Conservation (phyloP, 208 protist species). For the Crithidia fasciculata region DNA sequence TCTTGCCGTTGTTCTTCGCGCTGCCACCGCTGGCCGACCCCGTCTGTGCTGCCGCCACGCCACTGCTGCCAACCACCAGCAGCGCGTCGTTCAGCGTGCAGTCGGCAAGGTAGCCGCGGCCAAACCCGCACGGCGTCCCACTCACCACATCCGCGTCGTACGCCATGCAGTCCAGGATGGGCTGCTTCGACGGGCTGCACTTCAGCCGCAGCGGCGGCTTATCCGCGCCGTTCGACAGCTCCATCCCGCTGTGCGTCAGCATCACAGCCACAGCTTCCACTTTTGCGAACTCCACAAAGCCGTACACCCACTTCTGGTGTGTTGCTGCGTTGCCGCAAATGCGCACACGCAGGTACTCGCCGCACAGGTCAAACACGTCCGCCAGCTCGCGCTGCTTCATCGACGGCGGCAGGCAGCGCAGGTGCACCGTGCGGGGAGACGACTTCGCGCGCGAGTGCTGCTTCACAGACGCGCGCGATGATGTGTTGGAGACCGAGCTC, state of each 20-base stretch:
- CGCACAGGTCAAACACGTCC: constrained; percentile 46
- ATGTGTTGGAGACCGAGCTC: constrained; percentile 5
- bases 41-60: not conserved
- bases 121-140: constrained; percentile 50
- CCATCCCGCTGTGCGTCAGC: constrained; percentile 47
- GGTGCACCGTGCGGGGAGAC: constrained; percentile 61
- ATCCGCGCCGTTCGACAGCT: constrained; percentile 47
- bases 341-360: constrained; percentile 47
- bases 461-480: constrained; percentile 17
- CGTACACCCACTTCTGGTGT: constrained; percentile 67
- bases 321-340: constrained; percentile 52
- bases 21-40: not conserved
- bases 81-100: constrained; percentile 60
- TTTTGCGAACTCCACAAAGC: constrained; percentile 66
- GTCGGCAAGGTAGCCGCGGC: constrained; percentile 38
- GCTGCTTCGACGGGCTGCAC: constrained; percentile 56
- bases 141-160: constrained; percentile 53
- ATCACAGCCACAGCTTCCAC: constrained; percentile 34
- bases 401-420: constrained; percentile 54
- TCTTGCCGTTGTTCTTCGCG: not conserved
- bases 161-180: constrained; percentile 64
- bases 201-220: constrained; percentile 63
- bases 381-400: constrained; percentile 59
- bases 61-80: constrained; percentile 21
- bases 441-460: constrained; percentile 24